These are phyloP conservation scores for Capronia americana DNA, from an alignment of 2,329 filamentous ascomycete genomes.

Conservation along the genomic window DNA sequence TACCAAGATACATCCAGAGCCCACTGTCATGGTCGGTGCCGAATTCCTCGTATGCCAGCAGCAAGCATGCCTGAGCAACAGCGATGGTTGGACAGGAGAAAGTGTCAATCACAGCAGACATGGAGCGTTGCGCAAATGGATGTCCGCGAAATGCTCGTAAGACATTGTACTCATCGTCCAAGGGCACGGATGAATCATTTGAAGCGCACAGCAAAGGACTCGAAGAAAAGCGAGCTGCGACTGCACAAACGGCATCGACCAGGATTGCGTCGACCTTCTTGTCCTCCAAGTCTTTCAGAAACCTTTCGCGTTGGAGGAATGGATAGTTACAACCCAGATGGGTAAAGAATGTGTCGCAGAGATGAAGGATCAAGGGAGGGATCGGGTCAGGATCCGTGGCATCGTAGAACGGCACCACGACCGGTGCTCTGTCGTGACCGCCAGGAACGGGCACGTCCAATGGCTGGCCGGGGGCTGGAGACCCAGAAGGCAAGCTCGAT, in stretches of 20 bases:
- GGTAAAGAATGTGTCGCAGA: slow-evolving; percentile 80
- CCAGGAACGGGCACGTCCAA: slow-evolving; percentile 16
- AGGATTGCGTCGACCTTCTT: slow-evolving; percentile 83
- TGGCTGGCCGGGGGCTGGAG: slow-evolving; percentile 30
- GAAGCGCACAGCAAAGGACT: slow-evolving; percentile 59
- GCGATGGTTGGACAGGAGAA: slow-evolving; percentile 83
- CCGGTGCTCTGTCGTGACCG: slow-evolving; percentile 21
- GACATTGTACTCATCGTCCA: slow-evolving; percentile 45
- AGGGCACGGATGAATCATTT: slow-evolving; percentile 59
- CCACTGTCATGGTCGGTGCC: slow-evolving; percentile 87
- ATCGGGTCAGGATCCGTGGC: slow-evolving; percentile 72
- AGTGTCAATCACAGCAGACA: slow-evolving; percentile 80
- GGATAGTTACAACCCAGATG: slow-evolving; percentile 87
- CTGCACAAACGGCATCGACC: slow-evolving; percentile 82
- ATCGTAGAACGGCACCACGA: slow-evolving; percentile 73
- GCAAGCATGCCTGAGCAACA: slow-evolving; percentile 80
- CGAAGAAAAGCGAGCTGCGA: slow-evolving; percentile 79
- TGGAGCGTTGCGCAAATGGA: slow-evolving; percentile 80
- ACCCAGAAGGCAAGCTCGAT: slow-evolving; percentile 28
- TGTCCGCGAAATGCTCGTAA: slow-evolving; percentile 72
- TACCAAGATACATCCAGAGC: slow-evolving; percentile 90
- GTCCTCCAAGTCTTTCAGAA: slow-evolving; percentile 76
- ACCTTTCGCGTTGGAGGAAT: slow-evolving; percentile 75
- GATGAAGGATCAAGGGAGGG: slow-evolving; percentile 74
- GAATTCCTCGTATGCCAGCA: slow-evolving; percentile 89